Conservation (phyloP, 768 basidiomycete species). For the Mycena capillaripes region DNA sequence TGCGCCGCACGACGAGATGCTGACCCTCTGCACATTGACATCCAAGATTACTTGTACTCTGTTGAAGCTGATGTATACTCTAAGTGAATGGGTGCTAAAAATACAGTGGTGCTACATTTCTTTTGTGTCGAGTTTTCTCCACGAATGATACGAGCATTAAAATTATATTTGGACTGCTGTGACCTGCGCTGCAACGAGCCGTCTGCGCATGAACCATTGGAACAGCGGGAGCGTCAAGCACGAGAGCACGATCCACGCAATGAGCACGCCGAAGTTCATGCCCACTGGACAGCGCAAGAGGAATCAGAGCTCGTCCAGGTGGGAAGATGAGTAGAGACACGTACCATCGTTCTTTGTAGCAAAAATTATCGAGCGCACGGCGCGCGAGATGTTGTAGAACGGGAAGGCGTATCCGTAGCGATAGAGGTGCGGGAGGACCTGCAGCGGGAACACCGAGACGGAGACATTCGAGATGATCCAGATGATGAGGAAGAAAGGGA, state of each 20-base stretch:
- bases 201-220: slow-evolving; percentile 51
- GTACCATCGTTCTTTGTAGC: slow-evolving; percentile 45
- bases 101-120: too few species aligned
- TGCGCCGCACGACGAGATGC: too few species aligned
- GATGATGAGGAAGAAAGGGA: background rate
- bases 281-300: slow-evolving; percentile 59
- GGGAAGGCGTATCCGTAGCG: background rate
- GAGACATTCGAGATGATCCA: background rate
- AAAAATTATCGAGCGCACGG: background rate
- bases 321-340: slow-evolving; percentile 39
- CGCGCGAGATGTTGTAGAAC: background rate
- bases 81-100: too few species aligned
- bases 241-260: slow-evolving; percentile 70
- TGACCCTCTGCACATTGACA: too few species aligned
- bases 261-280: slow-evolving; percentile 70
- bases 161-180: background rate
- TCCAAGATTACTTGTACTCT: too few species aligned
- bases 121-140: too few species aligned
- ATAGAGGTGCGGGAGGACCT: background rate
- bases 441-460: background rate
- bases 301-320: background rate
- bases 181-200: background rate
- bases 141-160: too few species aligned
- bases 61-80: too few species aligned
- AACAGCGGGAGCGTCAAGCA: slow-evolving; percentile 66